Evolutionary conservation across 177 flowering plant species (phyloP).

Genomic region (Vitis hybrid): DNA sequence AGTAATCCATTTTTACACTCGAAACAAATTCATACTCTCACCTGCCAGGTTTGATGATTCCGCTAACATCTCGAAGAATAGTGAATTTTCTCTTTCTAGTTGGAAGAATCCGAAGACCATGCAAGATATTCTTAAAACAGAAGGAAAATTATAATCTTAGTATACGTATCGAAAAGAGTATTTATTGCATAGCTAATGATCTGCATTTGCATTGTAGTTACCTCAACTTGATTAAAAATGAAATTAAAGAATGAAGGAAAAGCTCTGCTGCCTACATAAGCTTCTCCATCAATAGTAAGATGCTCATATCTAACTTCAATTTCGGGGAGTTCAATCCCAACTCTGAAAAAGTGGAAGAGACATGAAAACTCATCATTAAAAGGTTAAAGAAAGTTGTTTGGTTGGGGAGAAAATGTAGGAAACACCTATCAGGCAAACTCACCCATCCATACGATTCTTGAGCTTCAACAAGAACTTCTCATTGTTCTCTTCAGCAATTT

Average conservation of each 20-base stretch:
- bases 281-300: slow-evolving; percentile 41
- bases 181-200: no score
- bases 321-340: slow-evolving; percentile 54
- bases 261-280: slow-evolving; percentile 50
- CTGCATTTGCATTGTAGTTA: neutral
- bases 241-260: slow-evolving; percentile 50
- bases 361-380: no score
- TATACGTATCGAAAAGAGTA: no score
- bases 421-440: slow-evolving; percentile 1
- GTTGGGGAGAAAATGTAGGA: neutral
- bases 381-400: neutral
- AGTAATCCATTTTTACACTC: neutral
- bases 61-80: slow-evolving; percentile 44
- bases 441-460: slow-evolving; percentile 66
- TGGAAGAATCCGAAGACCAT: slow-evolving; percentile 33
- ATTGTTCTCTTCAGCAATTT: slow-evolving; percentile 62
- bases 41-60: slow-evolving; percentile 49
- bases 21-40: neutral
- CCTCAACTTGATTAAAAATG: slow-evolving; percentile 37
- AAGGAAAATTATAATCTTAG: neutral
- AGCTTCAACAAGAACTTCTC: slow-evolving; percentile 74
- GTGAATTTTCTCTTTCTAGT: slow-evolving; percentile 39
- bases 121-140: slow-evolving; percentile 30
- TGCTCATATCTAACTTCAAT: slow-evolving; percentile 57
- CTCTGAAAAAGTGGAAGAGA: slow-evolving; percentile 27